phyloP scores from a whole-genome alignment of 2,329 filamentous ascomycete species.

The Fusarium torreyae region DNA sequence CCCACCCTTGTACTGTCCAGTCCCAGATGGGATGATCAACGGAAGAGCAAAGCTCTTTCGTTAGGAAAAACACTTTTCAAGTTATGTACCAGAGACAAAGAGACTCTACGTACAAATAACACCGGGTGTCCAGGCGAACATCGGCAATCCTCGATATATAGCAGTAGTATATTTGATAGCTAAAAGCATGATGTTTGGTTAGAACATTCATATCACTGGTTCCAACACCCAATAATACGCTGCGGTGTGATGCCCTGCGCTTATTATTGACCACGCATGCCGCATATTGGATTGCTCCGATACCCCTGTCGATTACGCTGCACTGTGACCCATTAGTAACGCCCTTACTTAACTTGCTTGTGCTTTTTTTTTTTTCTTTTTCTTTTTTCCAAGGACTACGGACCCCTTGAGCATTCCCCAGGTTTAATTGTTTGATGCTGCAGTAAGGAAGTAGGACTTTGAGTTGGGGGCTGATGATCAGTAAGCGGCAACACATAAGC shows the following conservation, averaged over 20 bases:
- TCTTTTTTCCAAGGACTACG: constrained; percentile 27
- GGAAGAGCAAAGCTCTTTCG: background rate
- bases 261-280: constrained; percentile 12
- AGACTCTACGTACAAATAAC: no score
- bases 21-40: constrained; percentile 21
- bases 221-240: constrained; percentile 18
- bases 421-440: constrained; percentile 38
- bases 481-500: constrained; percentile 28
- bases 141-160: background rate
- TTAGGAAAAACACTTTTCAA: background rate
- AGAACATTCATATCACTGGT: constrained; percentile 3
- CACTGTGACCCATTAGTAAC: constrained; percentile 28
- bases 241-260: constrained; percentile 10
- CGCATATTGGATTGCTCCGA: constrained; percentile 35
- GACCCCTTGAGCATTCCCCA: constrained; percentile 48
- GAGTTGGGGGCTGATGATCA: background rate
- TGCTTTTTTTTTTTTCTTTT: constrained; percentile 11
- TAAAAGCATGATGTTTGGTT: constrained; percentile 10
- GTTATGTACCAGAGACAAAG: background rate
- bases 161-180: background rate
- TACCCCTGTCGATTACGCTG: constrained; percentile 40
- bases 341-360: constrained; percentile 17
- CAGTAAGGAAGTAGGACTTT: constrained; percentile 7
- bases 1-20: constrained; percentile 4
- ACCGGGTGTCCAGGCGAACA: background rate